phyloP scores from a whole-genome alignment of 2,329 filamentous ascomycete genomes.

The Colletotrichum viniferum region DNA sequence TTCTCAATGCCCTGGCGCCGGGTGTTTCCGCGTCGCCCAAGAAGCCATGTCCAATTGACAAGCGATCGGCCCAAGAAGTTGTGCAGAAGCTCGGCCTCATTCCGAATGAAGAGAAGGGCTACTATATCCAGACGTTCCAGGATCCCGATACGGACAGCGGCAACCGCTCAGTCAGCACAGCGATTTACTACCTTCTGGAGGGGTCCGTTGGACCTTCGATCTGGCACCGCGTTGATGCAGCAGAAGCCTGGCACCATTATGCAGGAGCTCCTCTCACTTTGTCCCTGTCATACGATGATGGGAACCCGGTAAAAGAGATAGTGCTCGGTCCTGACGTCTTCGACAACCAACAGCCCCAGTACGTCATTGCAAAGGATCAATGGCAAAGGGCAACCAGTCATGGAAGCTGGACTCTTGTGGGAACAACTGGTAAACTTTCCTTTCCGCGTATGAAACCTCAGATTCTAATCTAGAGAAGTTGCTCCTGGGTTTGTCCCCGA shows the following conservation, averaged over 20 bases:
- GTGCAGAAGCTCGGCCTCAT: conserved; percentile 45
- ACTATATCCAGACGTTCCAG: conserved; percentile 50
- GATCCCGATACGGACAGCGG: conserved; percentile 34
- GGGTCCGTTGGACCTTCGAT: conserved; percentile 44
- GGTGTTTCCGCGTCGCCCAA: background rate
- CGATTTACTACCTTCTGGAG: conserved; percentile 59
- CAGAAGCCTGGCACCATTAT: conserved; percentile 59
- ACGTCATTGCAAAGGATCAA: conserved; percentile 40
- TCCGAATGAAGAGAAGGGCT: conserved; percentile 54
- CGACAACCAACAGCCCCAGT: conserved; percentile 45
- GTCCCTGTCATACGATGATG: conserved; percentile 48
- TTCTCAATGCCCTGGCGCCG: background rate
- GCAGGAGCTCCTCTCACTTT: conserved; percentile 54
- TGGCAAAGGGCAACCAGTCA: conserved; percentile 52
- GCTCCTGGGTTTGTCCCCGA: background rate
- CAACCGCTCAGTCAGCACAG: conserved; percentile 49
- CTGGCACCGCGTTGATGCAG: conserved; percentile 56
- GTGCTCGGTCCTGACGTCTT: conserved; percentile 50
- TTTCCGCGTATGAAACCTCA: background rate
- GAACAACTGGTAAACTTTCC: conserved; percentile 25
- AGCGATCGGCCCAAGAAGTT: conserved; percentile 45
- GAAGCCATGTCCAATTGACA: background rate
- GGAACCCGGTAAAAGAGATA: conserved; percentile 35
- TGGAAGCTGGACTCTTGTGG: conserved; percentile 55
- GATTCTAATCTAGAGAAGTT: background rate